Conservation (phyloP, 345 rosid genomes). For the Microthlaspi erraticum region DNA sequence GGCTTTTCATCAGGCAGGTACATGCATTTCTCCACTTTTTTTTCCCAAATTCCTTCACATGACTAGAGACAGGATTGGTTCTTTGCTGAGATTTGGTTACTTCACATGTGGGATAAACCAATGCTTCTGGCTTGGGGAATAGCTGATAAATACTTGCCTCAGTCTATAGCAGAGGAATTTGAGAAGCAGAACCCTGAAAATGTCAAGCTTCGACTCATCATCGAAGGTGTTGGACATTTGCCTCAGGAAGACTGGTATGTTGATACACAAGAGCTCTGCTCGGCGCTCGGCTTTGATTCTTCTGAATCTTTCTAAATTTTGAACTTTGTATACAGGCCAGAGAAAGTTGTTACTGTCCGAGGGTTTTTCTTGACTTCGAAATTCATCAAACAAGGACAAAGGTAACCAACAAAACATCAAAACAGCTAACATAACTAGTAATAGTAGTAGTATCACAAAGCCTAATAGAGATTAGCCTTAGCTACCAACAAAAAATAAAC, state of each 20-base stretch:
- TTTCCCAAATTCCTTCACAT: background rate
- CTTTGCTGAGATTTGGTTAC: conserved; percentile 30
- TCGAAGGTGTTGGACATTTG: conserved; percentile 98
- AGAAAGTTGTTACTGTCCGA: conserved; percentile 85
- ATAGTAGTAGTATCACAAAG: conserved; percentile 6
- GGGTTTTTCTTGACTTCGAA: conserved; percentile 53
- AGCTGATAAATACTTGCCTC: conserved; percentile 83
- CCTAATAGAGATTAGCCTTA: conserved; percentile 6
- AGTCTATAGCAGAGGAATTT: conserved; percentile 87
- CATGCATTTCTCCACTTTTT: conserved; percentile 9
- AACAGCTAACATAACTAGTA: no score
- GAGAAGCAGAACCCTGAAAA: conserved; percentile 63
- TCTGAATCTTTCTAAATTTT: background rate
- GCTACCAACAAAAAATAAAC: conserved; percentile 11
- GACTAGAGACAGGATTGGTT: conserved; percentile 1
- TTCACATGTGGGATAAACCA: conserved; percentile 81
- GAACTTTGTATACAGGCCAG: conserved; percentile 66
- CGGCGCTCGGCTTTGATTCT: background rate
- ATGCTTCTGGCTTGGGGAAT: conserved; percentile 79
- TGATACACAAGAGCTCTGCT: background rate
- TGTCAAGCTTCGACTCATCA: conserved; percentile 67
- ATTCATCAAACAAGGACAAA: conserved; percentile 19
- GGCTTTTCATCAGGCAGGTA: conserved; percentile 83
- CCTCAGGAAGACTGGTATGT: conserved; percentile 95
- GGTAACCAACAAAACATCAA: conserved; percentile 23